Base-by-base conservation (phyloP, 306 rosid genomes). In the Crataegus laevigata region DNA sequence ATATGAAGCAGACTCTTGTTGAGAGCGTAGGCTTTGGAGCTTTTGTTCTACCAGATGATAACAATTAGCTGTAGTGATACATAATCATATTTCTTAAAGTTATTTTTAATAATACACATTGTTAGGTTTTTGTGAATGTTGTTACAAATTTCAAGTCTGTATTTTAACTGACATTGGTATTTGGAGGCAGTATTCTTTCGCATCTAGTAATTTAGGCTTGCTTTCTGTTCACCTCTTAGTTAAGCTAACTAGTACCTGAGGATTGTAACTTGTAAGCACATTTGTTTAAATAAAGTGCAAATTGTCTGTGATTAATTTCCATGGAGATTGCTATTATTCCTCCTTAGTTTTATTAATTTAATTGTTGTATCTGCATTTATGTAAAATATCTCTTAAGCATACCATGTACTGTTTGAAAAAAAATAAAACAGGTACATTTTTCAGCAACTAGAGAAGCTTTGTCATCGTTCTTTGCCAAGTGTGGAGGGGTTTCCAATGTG, bases 371-470 rank as follows among this genome's bases (percentile, higher is more conserved):
- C 38, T 34, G 22, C 24, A 62, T 36, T 22, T 55, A 43, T 72
- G 24, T 14, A 38, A 36, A 26, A 22, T 28, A 8, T 71, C 60
- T 71, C 28, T 21, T 55, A 22, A 22, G 36, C 66, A 55, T 58
- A 55, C 24, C 59, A 57, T 76, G 0, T 17, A 42, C n/a, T 8
- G 21, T 15, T 21, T 62, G 12, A 29, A 62, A 61, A 61, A 60
- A 26, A 61, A 34, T 5, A 62, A 50, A 62, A 12, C 76, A 80
- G 80, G 77, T 80, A 51, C 80, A 80, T 75, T 80, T 75, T 75
- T 75, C 84, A n/a, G 84, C 77, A 70, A 63, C 84, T 26, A 64
- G 58, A 18, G 72, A 75, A 52, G 76, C 73, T 15, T 75, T 80
- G 59, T 75, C 77, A n/a, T 71, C 28, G 30, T 63, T 50, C 60